Conservation (phyloP, 768 basidiomycete genomes). For the Gloeophyllum trabeum region DNA sequence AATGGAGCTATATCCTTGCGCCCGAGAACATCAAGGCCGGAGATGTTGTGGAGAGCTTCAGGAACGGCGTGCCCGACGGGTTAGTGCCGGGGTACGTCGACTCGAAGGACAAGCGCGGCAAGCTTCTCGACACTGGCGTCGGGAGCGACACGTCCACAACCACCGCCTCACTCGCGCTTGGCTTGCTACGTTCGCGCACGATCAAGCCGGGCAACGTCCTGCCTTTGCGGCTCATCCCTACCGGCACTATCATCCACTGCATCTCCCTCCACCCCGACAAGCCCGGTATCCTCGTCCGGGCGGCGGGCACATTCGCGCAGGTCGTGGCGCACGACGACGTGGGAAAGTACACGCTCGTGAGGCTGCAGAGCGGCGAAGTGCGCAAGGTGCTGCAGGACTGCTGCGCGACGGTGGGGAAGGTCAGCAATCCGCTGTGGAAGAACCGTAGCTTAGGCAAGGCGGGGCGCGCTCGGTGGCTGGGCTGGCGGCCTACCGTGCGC, state of each 20-base stretch:
- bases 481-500: conserved; percentile 73
- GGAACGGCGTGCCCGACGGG: conserved; percentile 69
- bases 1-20: conserved; percentile 89
- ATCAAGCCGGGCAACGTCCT: conserved; percentile 90
- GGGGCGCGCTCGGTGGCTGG: conserved; percentile 80
- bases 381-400: conserved; percentile 74
- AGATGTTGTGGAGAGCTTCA: conserved; percentile 78
- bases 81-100: conserved; percentile 40
- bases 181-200: conserved; percentile 74
- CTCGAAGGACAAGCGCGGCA: conserved; percentile 14
- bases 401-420: conserved; percentile 82
- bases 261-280: conserved; percentile 69
- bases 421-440: conserved; percentile 89
- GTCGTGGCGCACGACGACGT: conserved; percentile 68
- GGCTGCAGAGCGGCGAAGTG: conserved; percentile 88
- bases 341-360: conserved; percentile 70
- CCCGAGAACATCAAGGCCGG: conserved; percentile 85
- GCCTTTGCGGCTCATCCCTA: conserved; percentile 82
- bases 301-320: conserved; percentile 80
- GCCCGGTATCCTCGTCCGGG: conserved; percentile 73
- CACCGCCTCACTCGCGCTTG: conserved; percentile 61
- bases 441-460: conserved; percentile 83
- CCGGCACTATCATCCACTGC: conserved; percentile 85
- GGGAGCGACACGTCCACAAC: conserved; percentile 21
- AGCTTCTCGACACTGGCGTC: conserved; percentile 8